phyloP scores from a whole-genome alignment of 2,329 filamentous ascomycete species.

The Pseudogymnoascus sp. region DNA sequence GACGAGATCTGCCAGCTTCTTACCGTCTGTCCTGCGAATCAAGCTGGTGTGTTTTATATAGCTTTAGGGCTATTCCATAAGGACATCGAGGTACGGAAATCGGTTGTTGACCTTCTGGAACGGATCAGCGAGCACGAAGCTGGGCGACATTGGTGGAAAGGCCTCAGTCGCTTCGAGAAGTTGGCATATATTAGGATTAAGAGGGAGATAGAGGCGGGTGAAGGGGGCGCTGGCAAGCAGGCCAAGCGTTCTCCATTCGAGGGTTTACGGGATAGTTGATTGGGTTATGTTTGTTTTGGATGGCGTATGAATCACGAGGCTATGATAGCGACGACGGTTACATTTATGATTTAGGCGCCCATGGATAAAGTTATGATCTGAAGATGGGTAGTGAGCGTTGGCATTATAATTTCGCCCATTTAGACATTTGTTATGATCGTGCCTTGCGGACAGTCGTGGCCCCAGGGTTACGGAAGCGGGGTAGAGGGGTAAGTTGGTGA shows the following conservation, averaged over 20 bases:
- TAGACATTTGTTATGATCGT: background rate
- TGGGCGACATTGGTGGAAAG: constrained; percentile 85
- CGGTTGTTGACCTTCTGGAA: constrained; percentile 71
- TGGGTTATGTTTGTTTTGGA: background rate
- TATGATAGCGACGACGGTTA: background rate
- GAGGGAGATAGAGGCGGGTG: constrained; percentile 46
- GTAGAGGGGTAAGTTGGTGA: background rate
- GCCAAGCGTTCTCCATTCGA: constrained; percentile 4
- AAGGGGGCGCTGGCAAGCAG: background rate
- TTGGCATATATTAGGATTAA: constrained; percentile 74
- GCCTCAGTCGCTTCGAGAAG: constrained; percentile 79
- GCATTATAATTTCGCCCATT: background rate
- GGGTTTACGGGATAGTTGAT: constrained; percentile 2
- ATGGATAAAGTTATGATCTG: background rate
- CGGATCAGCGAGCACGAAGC: constrained; percentile 79
- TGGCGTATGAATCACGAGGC: constrained; percentile 1
- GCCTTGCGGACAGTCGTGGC: background rate
- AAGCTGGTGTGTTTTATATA: constrained; percentile 84
- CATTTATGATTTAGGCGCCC: constrained; percentile 4
- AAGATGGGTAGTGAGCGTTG: background rate
- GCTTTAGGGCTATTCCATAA: constrained; percentile 89
- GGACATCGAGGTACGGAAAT: constrained; percentile 66
- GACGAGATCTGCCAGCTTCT: constrained; percentile 80
- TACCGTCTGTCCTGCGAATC: constrained; percentile 72
- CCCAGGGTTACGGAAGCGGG: constrained; percentile 6